phyloP scores from a whole-genome alignment of 495 filamentous ascomycete species.

The Platismatia glauca region DNA sequence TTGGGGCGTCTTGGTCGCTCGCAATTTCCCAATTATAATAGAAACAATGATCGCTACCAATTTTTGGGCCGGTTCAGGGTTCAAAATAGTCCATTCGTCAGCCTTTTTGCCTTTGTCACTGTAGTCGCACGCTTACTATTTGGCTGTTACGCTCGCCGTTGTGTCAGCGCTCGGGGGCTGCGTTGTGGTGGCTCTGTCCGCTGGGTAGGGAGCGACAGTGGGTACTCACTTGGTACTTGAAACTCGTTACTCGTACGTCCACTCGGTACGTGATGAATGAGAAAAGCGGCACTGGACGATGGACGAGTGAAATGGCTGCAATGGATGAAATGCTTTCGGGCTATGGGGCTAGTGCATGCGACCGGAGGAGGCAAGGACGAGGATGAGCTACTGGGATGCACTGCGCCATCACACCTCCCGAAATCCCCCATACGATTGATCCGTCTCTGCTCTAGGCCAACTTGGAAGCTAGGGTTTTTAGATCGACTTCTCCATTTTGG shows the following conservation, averaged over 20 bases:
- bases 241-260: background rate
- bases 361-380: constrained; percentile 20
- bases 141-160: background rate
- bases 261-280: background rate
- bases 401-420: constrained; percentile 27
- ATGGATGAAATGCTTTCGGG: constrained; percentile 9
- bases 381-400: constrained; percentile 12
- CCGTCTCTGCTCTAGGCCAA: constrained; percentile 16
- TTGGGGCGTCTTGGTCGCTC: constrained; percentile 15
- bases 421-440: constrained; percentile 23
- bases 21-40: constrained; percentile 18
- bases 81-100: constrained; percentile 5
- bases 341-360: constrained; percentile 19
- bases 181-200: background rate
- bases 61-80: background rate
- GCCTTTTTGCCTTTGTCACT: constrained; percentile 2
- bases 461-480: constrained; percentile 14
- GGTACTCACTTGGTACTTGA: too few relatives aligned
- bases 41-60: too few relatives aligned
- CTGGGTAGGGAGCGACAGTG: too few relatives aligned
- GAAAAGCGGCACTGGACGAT: constrained; percentile 22
- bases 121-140: constrained; percentile 9
- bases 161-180: background rate
- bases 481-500: constrained; percentile 17
- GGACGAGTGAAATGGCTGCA: constrained; percentile 14